Conservation (phyloP, 2,329 filamentous ascomycete species). For the Alternaria arbusti region DNA sequence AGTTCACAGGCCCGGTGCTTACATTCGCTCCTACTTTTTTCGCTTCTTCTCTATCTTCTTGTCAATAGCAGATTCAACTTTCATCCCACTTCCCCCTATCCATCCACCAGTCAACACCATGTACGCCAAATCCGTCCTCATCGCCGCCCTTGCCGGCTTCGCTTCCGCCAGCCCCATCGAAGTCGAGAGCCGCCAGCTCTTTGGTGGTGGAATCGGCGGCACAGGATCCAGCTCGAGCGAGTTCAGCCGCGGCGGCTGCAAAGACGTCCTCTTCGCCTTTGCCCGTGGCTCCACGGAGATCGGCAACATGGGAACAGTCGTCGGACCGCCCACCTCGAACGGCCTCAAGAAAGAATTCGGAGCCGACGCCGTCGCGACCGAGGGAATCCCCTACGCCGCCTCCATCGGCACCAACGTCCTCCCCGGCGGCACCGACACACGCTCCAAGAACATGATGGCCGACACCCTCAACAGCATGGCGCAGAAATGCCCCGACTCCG, state of each 20-base stretch:
- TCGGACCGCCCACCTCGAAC: constrained; percentile 42
- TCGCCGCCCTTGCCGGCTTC: constrained; percentile 28
- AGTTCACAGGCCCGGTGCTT: not conserved
- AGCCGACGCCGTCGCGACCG: constrained; percentile 35
- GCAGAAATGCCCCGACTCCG: constrained; percentile 38
- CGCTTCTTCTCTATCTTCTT: not conserved
- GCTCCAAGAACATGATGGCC: constrained; percentile 28
- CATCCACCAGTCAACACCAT: constrained; percentile 21
- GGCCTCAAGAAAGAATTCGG: constrained; percentile 39
- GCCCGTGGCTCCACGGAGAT: constrained; percentile 57
- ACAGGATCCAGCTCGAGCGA: constrained; percentile 45
- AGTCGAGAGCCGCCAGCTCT: constrained; percentile 32
- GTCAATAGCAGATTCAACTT: not conserved
- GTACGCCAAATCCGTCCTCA: constrained; percentile 33
- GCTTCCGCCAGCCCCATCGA: constrained; percentile 31
- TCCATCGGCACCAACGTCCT: constrained; percentile 35
- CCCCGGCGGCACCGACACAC: constrained; percentile 36
- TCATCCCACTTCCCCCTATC: not conserved
- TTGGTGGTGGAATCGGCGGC: constrained; percentile 6
- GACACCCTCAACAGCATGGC: constrained; percentile 35
- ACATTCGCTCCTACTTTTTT: constrained; percentile 4
- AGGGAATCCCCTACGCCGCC: constrained; percentile 43
- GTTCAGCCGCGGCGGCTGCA: constrained; percentile 50
- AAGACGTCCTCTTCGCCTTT: constrained; percentile 56
- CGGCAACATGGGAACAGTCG: constrained; percentile 54